Conservation (phyloP, 1,139 yeast genomes). For the Candida glucosophila region DNA sequence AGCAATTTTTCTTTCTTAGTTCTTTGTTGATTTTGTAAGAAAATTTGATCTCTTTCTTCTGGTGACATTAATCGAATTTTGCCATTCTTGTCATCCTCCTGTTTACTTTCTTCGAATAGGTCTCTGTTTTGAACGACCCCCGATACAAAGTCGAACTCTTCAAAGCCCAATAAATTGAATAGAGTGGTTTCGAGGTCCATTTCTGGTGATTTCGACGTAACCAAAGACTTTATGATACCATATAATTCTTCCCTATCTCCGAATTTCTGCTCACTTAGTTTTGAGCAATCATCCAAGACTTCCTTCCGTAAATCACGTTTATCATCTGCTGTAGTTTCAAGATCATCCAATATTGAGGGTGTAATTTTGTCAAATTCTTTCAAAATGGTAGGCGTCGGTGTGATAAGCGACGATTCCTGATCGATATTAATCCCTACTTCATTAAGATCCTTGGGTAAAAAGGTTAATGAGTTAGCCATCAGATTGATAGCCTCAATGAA, state of each 20-base stretch:
- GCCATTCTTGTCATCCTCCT: slow-evolving; percentile 7
- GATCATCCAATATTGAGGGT: neutral
- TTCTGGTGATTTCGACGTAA: slow-evolving; percentile 32
- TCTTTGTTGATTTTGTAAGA: slow-evolving; percentile 39
- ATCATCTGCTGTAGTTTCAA: slow-evolving; percentile 6
- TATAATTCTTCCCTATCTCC: slow-evolving; percentile 17
- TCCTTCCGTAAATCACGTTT: slow-evolving; percentile 8
- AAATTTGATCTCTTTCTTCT: slow-evolving; percentile 50
- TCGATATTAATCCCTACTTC: too few relatives aligned
- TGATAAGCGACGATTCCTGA: too few relatives aligned
- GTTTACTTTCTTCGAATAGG: slow-evolving; percentile 4
- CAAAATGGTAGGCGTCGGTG: too few relatives aligned
- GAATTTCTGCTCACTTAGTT: slow-evolving; percentile 19
- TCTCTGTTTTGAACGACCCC: slow-evolving; percentile 48
- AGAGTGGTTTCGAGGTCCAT: slow-evolving; percentile 60
- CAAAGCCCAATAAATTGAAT: slow-evolving; percentile 78
- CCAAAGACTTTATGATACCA: slow-evolving; percentile 15
- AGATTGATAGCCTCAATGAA: too few relatives aligned
- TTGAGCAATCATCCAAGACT: slow-evolving; percentile 20
- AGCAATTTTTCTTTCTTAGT: slow-evolving; percentile 41
- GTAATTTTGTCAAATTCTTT: too few relatives aligned
- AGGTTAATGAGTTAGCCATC: too few relatives aligned
- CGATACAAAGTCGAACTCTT: slow-evolving; percentile 71
- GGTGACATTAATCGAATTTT: slow-evolving; percentile 37
- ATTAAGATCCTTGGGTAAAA: too few relatives aligned